Base-by-base conservation (phyloP, 2,329 filamentous ascomycete genomes). In the Apiospora kogelbergensis region DNA sequence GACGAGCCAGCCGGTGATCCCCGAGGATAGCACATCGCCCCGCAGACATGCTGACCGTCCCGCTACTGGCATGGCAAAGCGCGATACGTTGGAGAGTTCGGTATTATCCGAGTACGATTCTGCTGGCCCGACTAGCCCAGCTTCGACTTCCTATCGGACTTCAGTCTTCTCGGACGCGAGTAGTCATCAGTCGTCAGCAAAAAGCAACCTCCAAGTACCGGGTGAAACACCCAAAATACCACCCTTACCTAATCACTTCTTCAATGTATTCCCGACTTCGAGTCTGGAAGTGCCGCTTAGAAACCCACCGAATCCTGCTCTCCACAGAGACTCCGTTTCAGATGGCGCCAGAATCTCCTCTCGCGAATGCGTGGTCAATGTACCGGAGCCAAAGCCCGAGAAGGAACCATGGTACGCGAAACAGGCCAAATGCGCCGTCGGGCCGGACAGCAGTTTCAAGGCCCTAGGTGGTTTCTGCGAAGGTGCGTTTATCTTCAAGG, bases 381-480 rank as follows among this genome's bases (percentile, higher is more conserved):
- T n/a, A 60, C 53, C 20, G 30, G 20, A 17, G 6, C n/a, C 30
- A 60, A 20, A 37, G 30, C 17, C 30, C 7, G 30, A 60, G 26
- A n/a, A 6, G 17, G 30, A 53, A 22, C 42, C 65, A 24, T 70
- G 69, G 69, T 68, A 68, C 26, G 46, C 69, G 1, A 20, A 64
- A 3, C 66, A 64, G 66, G 71, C 73, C 17, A 78, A 78, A 66
- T 76, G 74, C 68, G 71, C 70, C 46, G 80, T 84, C 33, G 78
- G 80, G 0, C 70, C 77, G 0, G 74, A 77, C 20, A 82, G 80
- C 71, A 80, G 78, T 2, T 78, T 82, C 42, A 74, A 78, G 60
- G 73, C 74, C 37, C 70, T 80, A 22, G 78, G 77, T 11, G 80
- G 81, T 0, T 78, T 83, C 64, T 84, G 82, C 71, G 69, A 77